A percentile compares a stretch with the other conserved stretches of the same genome.
phyloP scores from a whole-genome alignment of 1,284 basidiomycete species.

The Fomitopsis pinicola region DNA sequence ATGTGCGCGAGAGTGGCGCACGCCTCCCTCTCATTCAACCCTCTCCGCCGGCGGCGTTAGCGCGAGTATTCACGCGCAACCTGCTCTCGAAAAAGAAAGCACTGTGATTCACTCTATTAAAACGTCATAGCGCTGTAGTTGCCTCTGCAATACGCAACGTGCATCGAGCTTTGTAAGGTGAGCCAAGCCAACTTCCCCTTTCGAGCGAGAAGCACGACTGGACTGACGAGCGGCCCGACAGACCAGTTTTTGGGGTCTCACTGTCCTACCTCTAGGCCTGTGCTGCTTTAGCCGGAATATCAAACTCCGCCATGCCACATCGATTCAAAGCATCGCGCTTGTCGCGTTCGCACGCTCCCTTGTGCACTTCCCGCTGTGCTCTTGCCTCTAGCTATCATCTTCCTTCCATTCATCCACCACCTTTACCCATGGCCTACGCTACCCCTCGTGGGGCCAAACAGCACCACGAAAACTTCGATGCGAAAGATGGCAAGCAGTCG shows the following conservation, averaged over 20 bases:
- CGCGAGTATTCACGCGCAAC: too few relatives aligned
- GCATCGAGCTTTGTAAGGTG: too few relatives aligned
- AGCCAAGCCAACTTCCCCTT: too few relatives aligned
- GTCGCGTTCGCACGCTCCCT: not conserved
- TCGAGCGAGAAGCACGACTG: not conserved
- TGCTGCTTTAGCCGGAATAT: not conserved
- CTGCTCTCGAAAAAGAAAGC: too few relatives aligned
- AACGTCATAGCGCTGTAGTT: too few relatives aligned
- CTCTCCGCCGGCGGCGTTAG: too few relatives aligned
- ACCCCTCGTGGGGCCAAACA: not conserved
- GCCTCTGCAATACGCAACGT: too few relatives aligned
- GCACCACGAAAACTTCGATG: not conserved
- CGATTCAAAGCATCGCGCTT: not conserved
- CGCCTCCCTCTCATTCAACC: too few relatives aligned
- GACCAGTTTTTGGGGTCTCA: not conserved
- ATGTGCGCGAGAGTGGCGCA: too few relatives aligned
- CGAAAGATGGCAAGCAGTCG: not conserved
- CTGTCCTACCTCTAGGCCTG: not conserved
- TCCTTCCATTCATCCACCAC: not conserved
- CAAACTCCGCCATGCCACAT: not conserved
- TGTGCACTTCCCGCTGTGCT: not conserved
- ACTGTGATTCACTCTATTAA: too few relatives aligned
- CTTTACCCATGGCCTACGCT: not conserved
- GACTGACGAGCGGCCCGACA: not conserved
- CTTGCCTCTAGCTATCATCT: too few relatives aligned